These are phyloP conservation scores for Verticillium dahliae DNA, from an alignment of 2,329 filamentous ascomycete genomes.

Conservation along the genomic window DNA sequence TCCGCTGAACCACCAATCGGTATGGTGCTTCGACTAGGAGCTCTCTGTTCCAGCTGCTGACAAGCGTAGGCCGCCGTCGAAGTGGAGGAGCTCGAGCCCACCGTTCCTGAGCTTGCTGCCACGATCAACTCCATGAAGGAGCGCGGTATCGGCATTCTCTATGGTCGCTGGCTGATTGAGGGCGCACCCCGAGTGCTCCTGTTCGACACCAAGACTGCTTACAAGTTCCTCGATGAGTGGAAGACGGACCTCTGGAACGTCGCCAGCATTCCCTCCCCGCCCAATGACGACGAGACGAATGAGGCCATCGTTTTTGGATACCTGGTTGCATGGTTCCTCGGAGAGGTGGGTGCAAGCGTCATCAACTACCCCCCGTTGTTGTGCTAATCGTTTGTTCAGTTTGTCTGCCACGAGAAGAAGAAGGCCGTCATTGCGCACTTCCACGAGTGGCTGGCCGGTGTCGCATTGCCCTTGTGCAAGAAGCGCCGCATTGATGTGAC, in stretches of 20 bases:
- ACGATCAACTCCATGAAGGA: slow-evolving; percentile 93
- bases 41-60: slow-evolving; percentile 2
- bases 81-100: slow-evolving; percentile 86
- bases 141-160: slow-evolving; percentile 81
- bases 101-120: slow-evolving; percentile 67
- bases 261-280: slow-evolving; percentile 88
- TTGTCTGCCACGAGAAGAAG: slow-evolving; percentile 85
- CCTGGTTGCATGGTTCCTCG: slow-evolving; percentile 93
- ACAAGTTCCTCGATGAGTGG: slow-evolving; percentile 90
- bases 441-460: slow-evolving; percentile 96
- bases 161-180: slow-evolving; percentile 96
- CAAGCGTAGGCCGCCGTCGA: slow-evolving; percentile 80
- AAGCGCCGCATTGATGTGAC: slow-evolving; percentile 94
- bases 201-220: slow-evolving; percentile 91
- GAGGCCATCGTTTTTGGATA: slow-evolving; percentile 98
- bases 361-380: slow-evolving; percentile 1
- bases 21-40: slow-evolving; percentile 34
- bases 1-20: slow-evolving; percentile 84
- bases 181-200: slow-evolving; percentile 89
- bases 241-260: slow-evolving; percentile 92
- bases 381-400: slow-evolving; percentile 46
- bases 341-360: slow-evolving; percentile 61
- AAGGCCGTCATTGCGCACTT: slow-evolving; percentile 95
- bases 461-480: slow-evolving; percentile 85
- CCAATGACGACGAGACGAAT: slow-evolving; percentile 89